These are phyloP conservation scores for Candida stauntonica DNA, from an alignment of 805 yeast genomes.

Conservation along the genomic window DNA sequence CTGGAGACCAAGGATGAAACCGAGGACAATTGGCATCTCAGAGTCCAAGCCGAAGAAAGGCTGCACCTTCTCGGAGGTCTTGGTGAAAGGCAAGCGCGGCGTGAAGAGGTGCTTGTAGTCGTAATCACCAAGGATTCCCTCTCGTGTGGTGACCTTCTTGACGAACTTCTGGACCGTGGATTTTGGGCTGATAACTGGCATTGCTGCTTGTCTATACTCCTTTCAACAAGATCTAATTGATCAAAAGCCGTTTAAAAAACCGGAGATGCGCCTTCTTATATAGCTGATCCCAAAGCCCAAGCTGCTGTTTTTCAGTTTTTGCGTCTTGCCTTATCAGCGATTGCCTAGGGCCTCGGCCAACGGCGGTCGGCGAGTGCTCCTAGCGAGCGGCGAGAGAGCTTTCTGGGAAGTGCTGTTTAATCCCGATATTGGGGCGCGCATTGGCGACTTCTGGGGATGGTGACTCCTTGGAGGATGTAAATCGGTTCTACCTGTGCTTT, in stretches of 20 bases:
- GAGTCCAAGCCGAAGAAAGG: conserved; percentile 82
- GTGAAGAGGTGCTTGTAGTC: conserved; percentile 77
- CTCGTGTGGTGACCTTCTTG: conserved; percentile 59
- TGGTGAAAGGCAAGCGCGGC: conserved; percentile 70
- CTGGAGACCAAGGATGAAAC: conserved; percentile 77
- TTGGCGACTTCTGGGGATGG: too few relatives aligned
- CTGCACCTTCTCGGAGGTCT: conserved; percentile 45
- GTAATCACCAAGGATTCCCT: conserved; percentile 84
- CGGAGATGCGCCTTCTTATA: too few relatives aligned
- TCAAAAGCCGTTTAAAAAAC: too few relatives aligned
- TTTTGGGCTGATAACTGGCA: background rate
- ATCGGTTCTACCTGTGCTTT: too few relatives aligned
- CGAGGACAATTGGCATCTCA: conserved; percentile 77
- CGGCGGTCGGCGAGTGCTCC: conserved; percentile 2
- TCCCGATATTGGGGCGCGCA: too few relatives aligned
- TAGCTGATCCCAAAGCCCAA: too few relatives aligned
- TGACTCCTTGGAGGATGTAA: too few relatives aligned
- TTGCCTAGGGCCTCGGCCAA: conserved; percentile 5
- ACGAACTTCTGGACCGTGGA: conserved; percentile 1
- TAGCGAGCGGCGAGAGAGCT: too few relatives aligned
- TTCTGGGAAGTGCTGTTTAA: too few relatives aligned
- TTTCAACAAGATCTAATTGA: too few relatives aligned
- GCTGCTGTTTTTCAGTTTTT: background rate
- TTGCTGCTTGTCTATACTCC: background rate
- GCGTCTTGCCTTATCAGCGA: too few relatives aligned